Evolutionary conservation across 2,329 filamentous ascomycete species (phyloP).

Genomic region (Alternaria angustiovoidea): DNA sequence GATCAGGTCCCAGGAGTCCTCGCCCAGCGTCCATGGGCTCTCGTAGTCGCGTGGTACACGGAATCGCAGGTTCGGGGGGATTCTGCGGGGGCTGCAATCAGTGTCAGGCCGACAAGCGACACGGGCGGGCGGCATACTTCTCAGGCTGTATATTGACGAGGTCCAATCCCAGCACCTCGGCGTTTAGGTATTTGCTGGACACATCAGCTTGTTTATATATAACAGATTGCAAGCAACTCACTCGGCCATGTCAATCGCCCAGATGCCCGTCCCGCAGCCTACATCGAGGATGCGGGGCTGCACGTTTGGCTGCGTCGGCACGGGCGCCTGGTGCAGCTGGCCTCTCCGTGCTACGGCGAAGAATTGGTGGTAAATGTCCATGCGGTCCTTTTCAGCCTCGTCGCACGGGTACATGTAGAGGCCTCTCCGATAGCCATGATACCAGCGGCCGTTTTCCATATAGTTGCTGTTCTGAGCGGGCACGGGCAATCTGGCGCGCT

Average conservation of each 20-base stretch:
- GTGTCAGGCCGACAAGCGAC: conserved; percentile 48
- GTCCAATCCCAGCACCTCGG: conserved; percentile 67
- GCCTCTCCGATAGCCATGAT: conserved; percentile 71
- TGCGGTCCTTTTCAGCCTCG: conserved; percentile 76
- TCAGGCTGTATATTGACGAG: conserved; percentile 68
- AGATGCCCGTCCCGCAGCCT: conserved; percentile 89
- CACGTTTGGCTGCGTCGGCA: conserved; percentile 43
- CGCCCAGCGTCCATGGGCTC: conserved; percentile 72
- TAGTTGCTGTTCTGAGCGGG: conserved; percentile 57
- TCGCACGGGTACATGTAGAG: conserved; percentile 82
- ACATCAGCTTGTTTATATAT: conserved; percentile 6
- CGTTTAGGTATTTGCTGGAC: conserved; percentile 61
- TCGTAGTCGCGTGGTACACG: conserved; percentile 78
- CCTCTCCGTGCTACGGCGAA: conserved; percentile 70
- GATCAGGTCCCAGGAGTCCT: conserved; percentile 80
- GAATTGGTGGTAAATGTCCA: conserved; percentile 84
- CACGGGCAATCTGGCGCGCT: conserved; percentile 46
- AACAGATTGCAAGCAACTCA: conserved; percentile 54
- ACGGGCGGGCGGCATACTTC: conserved; percentile 55
- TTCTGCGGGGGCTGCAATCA: conserved; percentile 60
- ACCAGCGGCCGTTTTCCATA: conserved; percentile 72
- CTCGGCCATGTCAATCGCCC: conserved; percentile 87
- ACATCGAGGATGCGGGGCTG: conserved; percentile 67
- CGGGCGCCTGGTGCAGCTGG: conserved; percentile 56
- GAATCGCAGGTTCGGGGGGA: conserved; percentile 74